Evolutionary conservation across 192 early-diverging fungal species (phyloP).

Genomic region (Lunasporangiospora selenospora): DNA sequence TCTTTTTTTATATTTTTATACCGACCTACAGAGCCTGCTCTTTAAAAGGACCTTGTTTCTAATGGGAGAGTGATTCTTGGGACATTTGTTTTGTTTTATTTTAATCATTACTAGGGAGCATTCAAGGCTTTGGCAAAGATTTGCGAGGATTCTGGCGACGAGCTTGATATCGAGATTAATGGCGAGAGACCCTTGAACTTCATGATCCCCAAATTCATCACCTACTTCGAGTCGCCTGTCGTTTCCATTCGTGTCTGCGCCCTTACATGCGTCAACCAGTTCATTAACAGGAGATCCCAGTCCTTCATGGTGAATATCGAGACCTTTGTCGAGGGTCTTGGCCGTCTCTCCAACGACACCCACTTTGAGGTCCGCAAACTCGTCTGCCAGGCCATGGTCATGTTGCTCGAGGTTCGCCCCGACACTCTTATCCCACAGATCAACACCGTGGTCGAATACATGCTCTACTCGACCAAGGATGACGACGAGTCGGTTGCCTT

Average conservation of each 20-base stretch:
- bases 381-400: constrained; percentile 95
- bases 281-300: constrained; percentile 80
- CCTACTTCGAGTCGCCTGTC: constrained; percentile 80
- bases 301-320: constrained; percentile 73
- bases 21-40: neutral
- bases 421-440: constrained; percentile 89
- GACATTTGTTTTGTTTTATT: neutral
- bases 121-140: constrained; percentile 92
- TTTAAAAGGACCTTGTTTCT: neutral
- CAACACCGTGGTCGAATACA: constrained; percentile 90
- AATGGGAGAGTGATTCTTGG: neutral
- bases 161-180: constrained; percentile 77
- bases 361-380: constrained; percentile 85
- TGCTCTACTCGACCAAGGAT: constrained; percentile 93
- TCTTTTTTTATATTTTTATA: neutral
- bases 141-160: constrained; percentile 91
- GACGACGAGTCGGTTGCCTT: constrained; percentile 88
- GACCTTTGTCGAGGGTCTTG: constrained; percentile 79
- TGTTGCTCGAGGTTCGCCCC: constrained; percentile 84
- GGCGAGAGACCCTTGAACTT: constrained; percentile 80
- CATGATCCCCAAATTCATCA: constrained; percentile 91
- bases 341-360: constrained; percentile 84
- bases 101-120: constrained; percentile 61
- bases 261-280: constrained; percentile 86
- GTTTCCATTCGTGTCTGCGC: constrained; percentile 80